Base-by-base conservation (phyloP, 768 basidiomycete species). In the Lactifluus piperatus region DNA sequence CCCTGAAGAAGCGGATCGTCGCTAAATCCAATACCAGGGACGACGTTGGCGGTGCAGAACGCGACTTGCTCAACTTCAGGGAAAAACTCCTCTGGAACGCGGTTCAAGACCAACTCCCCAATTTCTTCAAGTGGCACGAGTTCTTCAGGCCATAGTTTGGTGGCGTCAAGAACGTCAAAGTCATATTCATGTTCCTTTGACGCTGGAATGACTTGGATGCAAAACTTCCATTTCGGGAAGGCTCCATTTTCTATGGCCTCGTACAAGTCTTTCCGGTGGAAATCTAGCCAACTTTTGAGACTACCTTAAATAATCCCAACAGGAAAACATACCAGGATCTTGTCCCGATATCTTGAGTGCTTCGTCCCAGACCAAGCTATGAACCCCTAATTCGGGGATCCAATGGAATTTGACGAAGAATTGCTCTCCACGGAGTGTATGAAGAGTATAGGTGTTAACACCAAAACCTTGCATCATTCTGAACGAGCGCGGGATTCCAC, bases 401-500 rank as follows among this genome's bases (percentile, higher is more conserved):
- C 82, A 88, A 70, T 93, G 89, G 70, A 92, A 94, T 70, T 94
- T 94, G 72, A 94, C 91, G 65, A 94, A 94, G 55, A 79, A 77
- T 1, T 83, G 79, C 66, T 91, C 78, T 45, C 84, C 84, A 27
- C 79, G 68, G 0, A 72, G 74, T 65, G 91, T 91, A 56, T 88
- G 66, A 30, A 94, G 76, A 3, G 87, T 84, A 70, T 79, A 94
- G 0, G 91, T 90, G 71, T 95, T 92, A 48, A 94, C 89, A 2
- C 88, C 86, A 52, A 90, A 88, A 7, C 86, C 93, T 73, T 92
- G 88, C 83, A 94, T 89, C 84, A 88, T 91, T 55, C 91, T 81
- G 70, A 76, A 87, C 5, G 90, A 91, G 20, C 91, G 84, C 14
- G 92, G 93, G 58, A 95, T 83, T 4, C 78, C 82, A 65, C 91